phyloP scores from a whole-genome alignment of 345 rosid species.

The Angophora floribunda region DNA sequence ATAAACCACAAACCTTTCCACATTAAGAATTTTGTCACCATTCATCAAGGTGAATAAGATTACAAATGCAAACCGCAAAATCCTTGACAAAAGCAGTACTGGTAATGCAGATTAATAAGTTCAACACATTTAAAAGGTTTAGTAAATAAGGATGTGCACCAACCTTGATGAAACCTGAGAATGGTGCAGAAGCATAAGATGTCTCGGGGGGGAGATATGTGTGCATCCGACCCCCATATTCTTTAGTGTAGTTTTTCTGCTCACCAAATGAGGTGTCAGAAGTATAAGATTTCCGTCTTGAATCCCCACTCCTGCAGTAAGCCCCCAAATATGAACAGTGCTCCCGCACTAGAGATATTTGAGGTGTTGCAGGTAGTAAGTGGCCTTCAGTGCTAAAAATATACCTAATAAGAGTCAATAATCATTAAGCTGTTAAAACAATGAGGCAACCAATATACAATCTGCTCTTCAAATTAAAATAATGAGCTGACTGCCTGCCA shows the following conservation, averaged over 20 bases:
- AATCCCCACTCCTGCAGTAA: conserved; percentile 44
- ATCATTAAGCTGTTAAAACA: not conserved
- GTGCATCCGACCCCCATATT: conserved; percentile 17
- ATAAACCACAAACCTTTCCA: not conserved
- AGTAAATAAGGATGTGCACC: not conserved
- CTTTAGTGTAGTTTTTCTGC: conserved; percentile 29
- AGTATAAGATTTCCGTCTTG: conserved; percentile 17
- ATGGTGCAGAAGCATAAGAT: conserved; percentile 33
- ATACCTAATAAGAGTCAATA: conserved; percentile 31
- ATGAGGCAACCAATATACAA: not conserved
- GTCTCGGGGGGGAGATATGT: conserved; percentile 9
- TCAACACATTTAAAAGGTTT: not conserved
- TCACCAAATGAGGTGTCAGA: conserved; percentile 14
- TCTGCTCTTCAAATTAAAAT: not conserved
- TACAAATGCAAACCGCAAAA: not conserved
- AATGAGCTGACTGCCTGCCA: not conserved
- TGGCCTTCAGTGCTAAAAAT: conserved; percentile 95
- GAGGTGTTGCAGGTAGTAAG: conserved; percentile 79
- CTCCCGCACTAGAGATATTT: conserved; percentile 72
- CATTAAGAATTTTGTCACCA: not conserved
- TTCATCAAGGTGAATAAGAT: not conserved
- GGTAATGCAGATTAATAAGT: not conserved
- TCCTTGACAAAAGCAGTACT: not conserved
- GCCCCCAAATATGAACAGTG: conserved; percentile 89
- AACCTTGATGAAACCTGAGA: conserved; percentile 75